Base-by-base conservation (phyloP, 371 early-diverging fungal genomes). In the Sporodiniella umbellata region DNA sequence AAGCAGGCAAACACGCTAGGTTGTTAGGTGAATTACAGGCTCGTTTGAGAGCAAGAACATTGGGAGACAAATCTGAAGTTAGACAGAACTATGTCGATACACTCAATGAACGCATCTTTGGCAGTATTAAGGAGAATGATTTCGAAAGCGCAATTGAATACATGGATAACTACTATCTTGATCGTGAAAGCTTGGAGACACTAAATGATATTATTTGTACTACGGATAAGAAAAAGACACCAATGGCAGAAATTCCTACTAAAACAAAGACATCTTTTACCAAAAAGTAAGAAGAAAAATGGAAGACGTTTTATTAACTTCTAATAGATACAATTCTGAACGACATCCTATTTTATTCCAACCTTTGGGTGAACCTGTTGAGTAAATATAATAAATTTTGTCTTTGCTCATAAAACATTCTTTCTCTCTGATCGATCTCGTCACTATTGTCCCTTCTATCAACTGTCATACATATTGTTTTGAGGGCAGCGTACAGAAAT, bases 81-180 rank as follows among this genome's bases (percentile, higher is more conserved):
- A 84, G 96, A 24, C 84, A 85, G 56, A 79, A 70, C 28, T 97
- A 97, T 62, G 56, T 97, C 8, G 92, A 94, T 8, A 66, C 85
- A 0, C 62, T 97, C 25, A 80, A 80, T 17, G 72, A 79, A 4
- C 76, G 74, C 19, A 64, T 96, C 19, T 82, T 84, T 11, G 30
- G 52, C n/a, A 87, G 90, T 0, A 53, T 95, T 35, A 55, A 25
- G 25, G 48, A 79, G 71, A 84, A 84, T 23, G 90, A 83, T 1
- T 81, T 88, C 22, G 75, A 76, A 3, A 78, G 80, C 12, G 87
- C 92, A 15, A 87, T 99, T 30, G 70, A 85, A 3, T 50, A 83
- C 8, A 90, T 99, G 91, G 93, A 96, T 62, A 71, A 80, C 6
- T 98, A 97, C 64, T 92, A 88, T 57, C 62, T 99, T 39, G 84